These are phyloP conservation scores for Davidsoniella neocaledoniae DNA, from an alignment of 2,329 filamentous ascomycete genomes.

Conservation along the genomic window DNA sequence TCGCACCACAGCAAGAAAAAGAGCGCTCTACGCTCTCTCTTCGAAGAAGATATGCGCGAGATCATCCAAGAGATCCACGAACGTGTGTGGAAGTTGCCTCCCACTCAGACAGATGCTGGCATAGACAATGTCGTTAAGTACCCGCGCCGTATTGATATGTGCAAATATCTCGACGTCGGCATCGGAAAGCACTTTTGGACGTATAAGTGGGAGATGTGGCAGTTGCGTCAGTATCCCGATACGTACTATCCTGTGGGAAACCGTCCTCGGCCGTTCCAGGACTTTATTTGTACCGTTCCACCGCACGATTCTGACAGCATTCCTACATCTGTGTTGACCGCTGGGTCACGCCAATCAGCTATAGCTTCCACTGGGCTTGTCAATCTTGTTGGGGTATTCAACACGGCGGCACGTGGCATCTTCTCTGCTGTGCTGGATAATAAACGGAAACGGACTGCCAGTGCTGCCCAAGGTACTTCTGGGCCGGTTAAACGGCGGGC, in stretches of 20 bases:
- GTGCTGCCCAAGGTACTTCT: background rate
- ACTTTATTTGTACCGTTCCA: background rate
- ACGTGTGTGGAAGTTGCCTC: background rate
- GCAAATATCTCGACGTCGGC: background rate
- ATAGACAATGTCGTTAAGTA: background rate
- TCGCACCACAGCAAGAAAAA: background rate
- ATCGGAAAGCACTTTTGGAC: constrained; percentile 2
- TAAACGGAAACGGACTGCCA: background rate
- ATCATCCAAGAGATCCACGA: background rate
- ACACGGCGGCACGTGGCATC: too few species aligned
- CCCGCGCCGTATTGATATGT: background rate
- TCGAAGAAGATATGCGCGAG: background rate
- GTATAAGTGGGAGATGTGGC: background rate
- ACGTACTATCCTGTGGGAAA: background rate
- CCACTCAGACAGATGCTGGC: background rate
- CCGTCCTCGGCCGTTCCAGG: background rate
- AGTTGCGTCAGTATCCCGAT: background rate
- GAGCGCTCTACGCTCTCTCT: background rate
- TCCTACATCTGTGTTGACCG: too few species aligned
- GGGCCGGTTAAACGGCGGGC: too few species aligned
- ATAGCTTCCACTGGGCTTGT: too few species aligned
- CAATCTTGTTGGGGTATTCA: too few species aligned
- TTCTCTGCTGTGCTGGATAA: background rate
- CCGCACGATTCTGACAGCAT: too few species aligned
- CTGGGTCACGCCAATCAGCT: too few species aligned